Percentiles rank a stretch among this genome's conserved stretches.
Evolutionary conservation across 352 stramenopile genomes (phyloP).

Genomic region (Globisporangium heterothallicum): DNA sequence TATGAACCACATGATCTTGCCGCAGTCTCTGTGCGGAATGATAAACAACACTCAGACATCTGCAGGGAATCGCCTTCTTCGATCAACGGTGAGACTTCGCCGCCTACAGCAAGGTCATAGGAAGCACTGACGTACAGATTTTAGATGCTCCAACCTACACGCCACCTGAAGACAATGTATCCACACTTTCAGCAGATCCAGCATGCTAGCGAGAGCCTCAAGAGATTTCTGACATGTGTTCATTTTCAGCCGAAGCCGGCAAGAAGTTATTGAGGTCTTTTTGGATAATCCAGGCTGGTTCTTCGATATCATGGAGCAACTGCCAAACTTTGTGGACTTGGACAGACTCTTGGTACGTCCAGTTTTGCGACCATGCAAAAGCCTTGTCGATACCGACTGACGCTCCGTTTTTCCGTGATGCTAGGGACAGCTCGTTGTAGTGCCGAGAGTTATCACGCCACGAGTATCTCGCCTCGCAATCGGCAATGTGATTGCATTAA

Average conservation of each 20-base stretch:
- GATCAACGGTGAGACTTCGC: constrained; percentile 71
- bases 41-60: constrained; percentile 79
- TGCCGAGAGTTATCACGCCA: constrained; percentile 74
- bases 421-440: constrained; percentile 72
- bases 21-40: constrained; percentile 69
- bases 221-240: not conserved
- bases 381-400: too few species aligned
- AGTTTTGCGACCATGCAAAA: not conserved
- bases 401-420: not conserved
- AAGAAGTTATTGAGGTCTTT: constrained; percentile 68
- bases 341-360: constrained; percentile 61
- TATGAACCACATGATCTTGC: not conserved
- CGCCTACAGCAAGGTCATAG: not conserved
- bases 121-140: not conserved
- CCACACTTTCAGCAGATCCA: too few species aligned
- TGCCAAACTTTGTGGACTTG: constrained; percentile 66
- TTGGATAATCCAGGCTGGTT: constrained; percentile 78
- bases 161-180: constrained; percentile 81
- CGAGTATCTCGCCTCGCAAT: constrained; percentile 64
- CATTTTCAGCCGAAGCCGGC: constrained; percentile 44
- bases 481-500: constrained; percentile 77
- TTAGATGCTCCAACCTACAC: constrained; percentile 76
- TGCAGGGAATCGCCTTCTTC: constrained; percentile 61
- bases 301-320: constrained; percentile 73
- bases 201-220: too few species aligned